Evolutionary conservation across 2,329 filamentous ascomycete species (phyloP).

Genomic region (Aspergillus fijiensis): DNA sequence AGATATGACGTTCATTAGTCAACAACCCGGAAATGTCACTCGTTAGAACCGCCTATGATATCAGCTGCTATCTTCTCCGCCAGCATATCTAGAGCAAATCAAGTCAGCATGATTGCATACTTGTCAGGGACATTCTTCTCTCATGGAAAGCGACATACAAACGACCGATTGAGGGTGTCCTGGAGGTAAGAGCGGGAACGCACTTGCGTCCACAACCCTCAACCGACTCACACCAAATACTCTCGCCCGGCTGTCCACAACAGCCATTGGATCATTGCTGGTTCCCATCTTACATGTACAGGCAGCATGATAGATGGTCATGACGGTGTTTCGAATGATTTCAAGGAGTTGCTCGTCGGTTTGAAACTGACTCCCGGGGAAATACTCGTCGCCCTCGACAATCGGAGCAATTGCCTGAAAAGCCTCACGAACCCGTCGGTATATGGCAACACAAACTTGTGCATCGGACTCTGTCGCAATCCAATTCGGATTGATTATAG

Average conservation of each 20-base stretch:
- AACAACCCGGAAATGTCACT: background rate
- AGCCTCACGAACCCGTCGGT: slow-evolving; percentile 45
- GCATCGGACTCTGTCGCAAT: slow-evolving; percentile 45
- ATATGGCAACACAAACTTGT: slow-evolving; percentile 46
- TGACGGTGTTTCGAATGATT: slow-evolving; percentile 31
- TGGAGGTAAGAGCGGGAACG: slow-evolving; percentile 40
- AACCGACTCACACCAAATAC: slow-evolving; percentile 34
- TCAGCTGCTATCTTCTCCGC: slow-evolving; percentile 46
- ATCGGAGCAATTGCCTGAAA: slow-evolving; percentile 34
- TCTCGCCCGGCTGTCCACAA: slow-evolving; percentile 32
- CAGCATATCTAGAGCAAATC: slow-evolving; percentile 34
- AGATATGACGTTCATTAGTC: background rate
- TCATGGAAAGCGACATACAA: slow-evolving; percentile 28
- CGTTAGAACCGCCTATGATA: slow-evolving; percentile 16
- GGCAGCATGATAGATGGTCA: slow-evolving; percentile 31
- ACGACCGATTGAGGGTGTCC: slow-evolving; percentile 46
- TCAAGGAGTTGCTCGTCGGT: slow-evolving; percentile 48
- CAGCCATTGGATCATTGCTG: slow-evolving; percentile 28
- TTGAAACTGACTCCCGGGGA: slow-evolving; percentile 39
- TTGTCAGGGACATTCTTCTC: background rate
- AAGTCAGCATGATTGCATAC: background rate
- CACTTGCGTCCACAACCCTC: slow-evolving; percentile 40
- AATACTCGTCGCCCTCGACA: slow-evolving; percentile 36
- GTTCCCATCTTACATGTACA: slow-evolving; percentile 38
- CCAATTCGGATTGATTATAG: slow-evolving; percentile 51